phyloP scores from a whole-genome alignment of 23 red algal species.

The Chondrus crispus region DNA sequence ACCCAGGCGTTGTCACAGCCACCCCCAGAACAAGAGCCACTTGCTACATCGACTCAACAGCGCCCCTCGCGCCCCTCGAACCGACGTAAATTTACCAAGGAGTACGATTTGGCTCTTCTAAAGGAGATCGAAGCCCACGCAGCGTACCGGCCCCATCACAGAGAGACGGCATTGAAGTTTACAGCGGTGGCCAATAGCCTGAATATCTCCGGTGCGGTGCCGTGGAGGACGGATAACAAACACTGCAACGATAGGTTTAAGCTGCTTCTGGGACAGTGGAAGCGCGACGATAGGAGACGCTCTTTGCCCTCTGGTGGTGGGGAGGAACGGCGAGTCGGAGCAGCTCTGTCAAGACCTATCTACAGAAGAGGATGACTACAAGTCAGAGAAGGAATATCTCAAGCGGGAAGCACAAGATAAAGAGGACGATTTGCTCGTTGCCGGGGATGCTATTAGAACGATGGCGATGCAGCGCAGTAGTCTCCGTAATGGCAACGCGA shows the following conservation, averaged over 20 bases:
- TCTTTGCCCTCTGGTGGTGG: background rate
- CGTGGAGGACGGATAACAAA: conserved; percentile 2
- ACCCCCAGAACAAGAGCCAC: background rate
- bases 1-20: background rate
- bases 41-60: background rate
- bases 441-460: background rate
- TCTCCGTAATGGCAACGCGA: too few relatives aligned
- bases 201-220: background rate
- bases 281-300: background rate
- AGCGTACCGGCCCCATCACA: background rate
- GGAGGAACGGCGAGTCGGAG: background rate
- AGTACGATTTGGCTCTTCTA: background rate
- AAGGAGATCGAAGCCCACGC: background rate
- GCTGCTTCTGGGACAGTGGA: background rate
- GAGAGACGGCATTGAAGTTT: background rate
- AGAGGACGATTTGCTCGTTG: background rate
- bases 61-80: background rate
- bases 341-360: background rate
- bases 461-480: background rate
- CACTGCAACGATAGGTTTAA: background rate
- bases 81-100: background rate
- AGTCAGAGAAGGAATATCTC: background rate
- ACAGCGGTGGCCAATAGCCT: background rate
- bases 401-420: background rate
- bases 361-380: background rate